Evolutionary conservation across 768 basidiomycete genomes (phyloP).

Genomic region (Chiua virens): DNA sequence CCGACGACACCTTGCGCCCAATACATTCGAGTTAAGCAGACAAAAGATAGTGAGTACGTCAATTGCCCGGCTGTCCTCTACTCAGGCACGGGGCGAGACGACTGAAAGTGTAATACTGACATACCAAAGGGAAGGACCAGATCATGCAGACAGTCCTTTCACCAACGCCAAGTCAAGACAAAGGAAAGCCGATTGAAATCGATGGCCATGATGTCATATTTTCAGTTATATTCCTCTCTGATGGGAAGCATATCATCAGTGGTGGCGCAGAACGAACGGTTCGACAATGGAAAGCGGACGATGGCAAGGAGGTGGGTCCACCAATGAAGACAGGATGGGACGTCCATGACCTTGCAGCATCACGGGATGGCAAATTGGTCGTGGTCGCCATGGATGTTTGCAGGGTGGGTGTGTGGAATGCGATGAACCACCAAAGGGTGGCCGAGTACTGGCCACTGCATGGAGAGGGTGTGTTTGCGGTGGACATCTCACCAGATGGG

Average conservation of each 20-base stretch:
- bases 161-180: neutral
- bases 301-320: too few relatives aligned
- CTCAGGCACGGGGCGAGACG: too few relatives aligned
- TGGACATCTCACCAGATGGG: slow-evolving; percentile 6
- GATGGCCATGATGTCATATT: neutral
- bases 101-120: too few relatives aligned
- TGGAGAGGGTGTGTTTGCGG: too few relatives aligned
- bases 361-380: neutral
- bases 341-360: neutral
- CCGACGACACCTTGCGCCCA: too few relatives aligned
- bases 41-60: too few relatives aligned
- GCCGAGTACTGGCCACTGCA: neutral
- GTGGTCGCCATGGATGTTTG: neutral
- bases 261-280: neutral
- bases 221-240: neutral
- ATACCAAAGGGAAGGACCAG: neutral
- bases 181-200: neutral
- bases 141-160: neutral
- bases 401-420: neutral
- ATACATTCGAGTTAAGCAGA: too few relatives aligned
- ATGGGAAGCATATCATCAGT: neutral
- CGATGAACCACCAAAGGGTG: neutral
- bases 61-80: too few relatives aligned
- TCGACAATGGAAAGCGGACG: neutral
- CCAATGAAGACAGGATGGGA: neutral